phyloP scores from a whole-genome alignment of 83 land plant species.

The Picea abies region DNA sequence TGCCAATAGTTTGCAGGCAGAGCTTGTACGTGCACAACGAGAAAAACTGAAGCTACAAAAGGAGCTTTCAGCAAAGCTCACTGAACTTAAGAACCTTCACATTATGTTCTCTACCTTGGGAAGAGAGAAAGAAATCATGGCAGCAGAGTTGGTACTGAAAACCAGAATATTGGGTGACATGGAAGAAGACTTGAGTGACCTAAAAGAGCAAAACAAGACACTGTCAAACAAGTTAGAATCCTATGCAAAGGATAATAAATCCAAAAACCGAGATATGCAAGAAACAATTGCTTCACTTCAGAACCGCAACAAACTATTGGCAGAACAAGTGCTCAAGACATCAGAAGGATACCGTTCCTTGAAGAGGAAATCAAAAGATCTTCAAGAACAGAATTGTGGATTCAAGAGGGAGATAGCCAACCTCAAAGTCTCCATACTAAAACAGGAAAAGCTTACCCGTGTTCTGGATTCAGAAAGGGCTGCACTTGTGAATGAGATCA shows the following conservation, averaged over 20 bases:
- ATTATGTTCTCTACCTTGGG: constrained; percentile 52
- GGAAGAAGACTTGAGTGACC: constrained; percentile 52
- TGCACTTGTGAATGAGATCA: constrained; percentile 5
- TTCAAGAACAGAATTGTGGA: constrained; percentile 23
- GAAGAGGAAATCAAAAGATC: constrained; percentile 44
- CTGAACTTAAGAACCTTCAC: constrained; percentile 49
- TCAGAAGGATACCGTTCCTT: constrained; percentile 37
- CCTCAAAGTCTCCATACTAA: background rate
- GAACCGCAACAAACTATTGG: constrained; percentile 48
- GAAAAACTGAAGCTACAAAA: constrained; percentile 18
- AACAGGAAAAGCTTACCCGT: background rate
- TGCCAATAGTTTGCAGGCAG: background rate
- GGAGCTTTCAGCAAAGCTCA: constrained; percentile 32
- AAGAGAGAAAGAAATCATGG: constrained; percentile 72
- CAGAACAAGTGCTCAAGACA: constrained; percentile 52
- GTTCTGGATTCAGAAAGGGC: background rate
- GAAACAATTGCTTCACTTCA: constrained; percentile 21
- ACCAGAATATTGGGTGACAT: constrained; percentile 32
- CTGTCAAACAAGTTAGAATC: constrained; percentile 13
- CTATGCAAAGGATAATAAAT: background rate
- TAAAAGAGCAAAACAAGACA: constrained; percentile 45
- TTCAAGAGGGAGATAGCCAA: constrained; percentile 14
- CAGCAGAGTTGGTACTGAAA: constrained; percentile 52
- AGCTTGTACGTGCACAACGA: background rate
- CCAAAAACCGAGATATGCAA: background rate